phyloP scores from a whole-genome alignment of 768 basidiomycete genomes.

The Leccinum aurantiacum region DNA sequence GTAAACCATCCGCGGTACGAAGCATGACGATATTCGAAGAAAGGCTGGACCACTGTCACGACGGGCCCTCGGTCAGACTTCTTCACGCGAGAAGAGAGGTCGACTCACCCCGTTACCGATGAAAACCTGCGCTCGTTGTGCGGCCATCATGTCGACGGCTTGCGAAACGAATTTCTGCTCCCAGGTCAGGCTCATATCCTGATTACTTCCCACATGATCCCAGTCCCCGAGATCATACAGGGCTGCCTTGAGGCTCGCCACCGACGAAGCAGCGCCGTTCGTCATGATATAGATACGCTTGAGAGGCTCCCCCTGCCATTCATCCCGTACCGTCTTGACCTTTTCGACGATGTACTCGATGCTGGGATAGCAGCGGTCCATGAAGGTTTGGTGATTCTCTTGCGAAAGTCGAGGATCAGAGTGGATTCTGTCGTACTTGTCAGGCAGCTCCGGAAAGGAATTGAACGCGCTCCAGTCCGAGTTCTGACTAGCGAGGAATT shows the following conservation, averaged over 20 bases:
- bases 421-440: conserved; percentile 33
- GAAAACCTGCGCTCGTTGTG: conserved; percentile 46
- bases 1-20: too few species aligned
- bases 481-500: conserved; percentile 32
- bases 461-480: conserved; percentile 45
- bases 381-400: conserved; percentile 30
- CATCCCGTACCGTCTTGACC: conserved; percentile 34
- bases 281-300: conserved; percentile 46
- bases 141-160: conserved; percentile 52
- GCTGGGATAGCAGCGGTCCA: conserved; percentile 42
- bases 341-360: conserved; percentile 41
- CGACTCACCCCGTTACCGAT: conserved; percentile 50
- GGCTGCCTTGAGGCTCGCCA: conserved; percentile 36
- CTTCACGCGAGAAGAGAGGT: not conserved
- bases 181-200: conserved; percentile 40
- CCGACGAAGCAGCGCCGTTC: conserved; percentile 43
- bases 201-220: conserved; percentile 39
- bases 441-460: conserved; percentile 40
- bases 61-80: not conserved
- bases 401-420: conserved; percentile 25
- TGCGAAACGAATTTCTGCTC: conserved; percentile 45
- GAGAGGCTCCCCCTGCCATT: conserved; percentile 26
- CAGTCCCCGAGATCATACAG: conserved; percentile 35
- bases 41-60: conserved; percentile 38
- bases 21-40: conserved; percentile 42